Evolutionary conservation across 371 early-diverging fungal genomes (phyloP).

Genomic region (Haplosporangium sp.): DNA sequence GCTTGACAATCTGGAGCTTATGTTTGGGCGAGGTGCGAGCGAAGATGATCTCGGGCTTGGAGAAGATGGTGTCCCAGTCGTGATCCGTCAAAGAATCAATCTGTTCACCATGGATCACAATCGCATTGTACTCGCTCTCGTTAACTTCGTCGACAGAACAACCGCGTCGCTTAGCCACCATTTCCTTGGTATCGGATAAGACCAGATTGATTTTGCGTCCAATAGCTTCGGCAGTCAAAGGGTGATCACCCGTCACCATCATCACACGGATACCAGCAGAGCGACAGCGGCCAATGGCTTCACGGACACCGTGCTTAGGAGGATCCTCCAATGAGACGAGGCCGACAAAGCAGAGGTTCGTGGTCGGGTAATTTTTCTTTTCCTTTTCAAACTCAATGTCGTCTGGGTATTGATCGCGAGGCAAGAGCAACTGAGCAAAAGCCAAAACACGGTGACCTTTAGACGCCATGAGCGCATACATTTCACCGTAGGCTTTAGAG

Average conservation of each 20-base stretch:
- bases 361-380: constrained; percentile 77
- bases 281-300: constrained; percentile 93
- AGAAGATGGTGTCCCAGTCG: constrained; percentile 91
- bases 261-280: constrained; percentile 93
- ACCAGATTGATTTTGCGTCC: constrained; percentile 94
- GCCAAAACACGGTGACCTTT: constrained; percentile 96
- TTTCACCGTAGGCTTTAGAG: constrained; percentile 69
- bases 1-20: constrained; percentile 90
- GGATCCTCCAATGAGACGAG: constrained; percentile 92
- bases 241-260: constrained; percentile 98
- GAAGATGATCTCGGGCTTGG: constrained; percentile 90
- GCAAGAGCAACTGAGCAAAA: constrained; percentile 83
- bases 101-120: constrained; percentile 93
- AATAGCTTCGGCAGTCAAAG: constrained; percentile 88
- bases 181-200: constrained; percentile 85
- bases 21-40: constrained; percentile 93
- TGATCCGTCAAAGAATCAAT: constrained; percentile 81
- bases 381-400: constrained; percentile 79
- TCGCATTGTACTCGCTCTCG: constrained; percentile 86
- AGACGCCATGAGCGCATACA: constrained; percentile 87
- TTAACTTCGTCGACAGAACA: constrained; percentile 67
- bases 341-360: constrained; percentile 84
- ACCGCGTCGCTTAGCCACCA: constrained; percentile 75
- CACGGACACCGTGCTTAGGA: constrained; percentile 96
- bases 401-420: constrained; percentile 73